Evolutionary conservation across 1,139 yeast species (phyloP).

Genomic region (Suhomyces atakaporum): DNA sequence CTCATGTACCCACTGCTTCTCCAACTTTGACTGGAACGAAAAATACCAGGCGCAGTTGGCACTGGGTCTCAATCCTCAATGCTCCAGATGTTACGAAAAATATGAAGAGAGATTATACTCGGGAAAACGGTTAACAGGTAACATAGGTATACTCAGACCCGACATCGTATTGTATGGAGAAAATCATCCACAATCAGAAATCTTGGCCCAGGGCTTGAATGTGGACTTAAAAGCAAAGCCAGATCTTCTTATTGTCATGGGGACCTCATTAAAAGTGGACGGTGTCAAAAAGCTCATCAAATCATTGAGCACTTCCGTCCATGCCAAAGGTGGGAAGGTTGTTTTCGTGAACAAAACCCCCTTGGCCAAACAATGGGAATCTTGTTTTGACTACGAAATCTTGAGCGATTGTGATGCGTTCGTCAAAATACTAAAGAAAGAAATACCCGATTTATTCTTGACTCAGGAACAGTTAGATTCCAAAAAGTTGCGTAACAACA

Average conservation of each 20-base stretch:
- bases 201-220: slow-evolving; percentile 58
- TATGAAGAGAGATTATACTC: slow-evolving; percentile 53
- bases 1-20: slow-evolving; percentile 70
- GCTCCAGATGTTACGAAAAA: slow-evolving; percentile 57
- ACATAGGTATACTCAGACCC: slow-evolving; percentile 69
- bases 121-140: slow-evolving; percentile 63
- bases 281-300: slow-evolving; percentile 73
- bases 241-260: slow-evolving; percentile 68
- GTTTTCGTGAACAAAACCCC: slow-evolving; percentile 62
- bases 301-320: slow-evolving; percentile 58
- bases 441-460: slow-evolving; percentile 60
- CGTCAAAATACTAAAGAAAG: slow-evolving; percentile 53
- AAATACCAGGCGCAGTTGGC: slow-evolving; percentile 46
- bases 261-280: slow-evolving; percentile 73
- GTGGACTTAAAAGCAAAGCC: slow-evolving; percentile 60
- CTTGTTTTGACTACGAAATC: slow-evolving; percentile 68
- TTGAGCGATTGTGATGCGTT: slow-evolving; percentile 82
- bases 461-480: slow-evolving; percentile 55
- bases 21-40: slow-evolving; percentile 61
- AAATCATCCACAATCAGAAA: slow-evolving; percentile 72
- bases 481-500: slow-evolving; percentile 35
- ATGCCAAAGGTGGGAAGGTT: slow-evolving; percentile 61
- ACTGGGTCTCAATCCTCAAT: slow-evolving; percentile 63
- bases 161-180: slow-evolving; percentile 79
- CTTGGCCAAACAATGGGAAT: slow-evolving; percentile 55